A percentile compares a stretch with the other conserved stretches of the same genome.
These are phyloP conservation scores for Solanum tacnaense DNA, from an alignment of 257 asterid species.

Conservation along the genomic window DNA sequence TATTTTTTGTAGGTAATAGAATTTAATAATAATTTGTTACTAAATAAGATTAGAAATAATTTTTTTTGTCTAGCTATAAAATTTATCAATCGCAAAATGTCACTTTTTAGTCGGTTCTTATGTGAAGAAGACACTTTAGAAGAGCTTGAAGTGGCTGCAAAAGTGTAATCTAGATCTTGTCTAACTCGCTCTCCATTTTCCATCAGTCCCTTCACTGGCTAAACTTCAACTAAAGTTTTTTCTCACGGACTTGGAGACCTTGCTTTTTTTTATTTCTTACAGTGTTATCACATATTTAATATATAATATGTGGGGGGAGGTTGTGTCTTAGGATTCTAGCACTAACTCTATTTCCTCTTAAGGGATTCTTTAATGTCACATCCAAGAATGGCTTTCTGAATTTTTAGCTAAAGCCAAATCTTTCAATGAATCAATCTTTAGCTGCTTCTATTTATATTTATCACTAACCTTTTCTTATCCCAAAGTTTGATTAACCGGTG, in stretches of 20 bases:
- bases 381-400: constrained; percentile 24
- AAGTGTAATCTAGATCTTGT: constrained; percentile 27
- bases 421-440: constrained; percentile 14
- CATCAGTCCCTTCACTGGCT: constrained; percentile 21
- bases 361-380: constrained; percentile 28
- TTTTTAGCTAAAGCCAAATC: constrained; percentile 18
- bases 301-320: constrained; percentile 12
- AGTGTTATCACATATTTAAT: constrained; percentile 35
- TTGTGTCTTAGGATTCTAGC: background rate
- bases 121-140: constrained; percentile 46
- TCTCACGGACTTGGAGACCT: constrained; percentile 46
- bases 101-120: constrained; percentile 23
- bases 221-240: constrained; percentile 38
- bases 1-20: too few species aligned
- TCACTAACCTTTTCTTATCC: background rate
- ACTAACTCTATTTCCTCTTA: constrained; percentile 45
- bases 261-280: constrained; percentile 53
- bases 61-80: too few species aligned
- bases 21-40: too few species aligned
- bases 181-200: constrained; percentile 27
- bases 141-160: constrained; percentile 46
- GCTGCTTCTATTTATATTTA: too few species aligned
- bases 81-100: too few species aligned
- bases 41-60: too few species aligned
- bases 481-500: constrained; percentile 9